These are phyloP conservation scores for Vairimorpha ceranae DNA, from an alignment of 371 early-diverging fungal genomes.

Conservation along the genomic window DNA sequence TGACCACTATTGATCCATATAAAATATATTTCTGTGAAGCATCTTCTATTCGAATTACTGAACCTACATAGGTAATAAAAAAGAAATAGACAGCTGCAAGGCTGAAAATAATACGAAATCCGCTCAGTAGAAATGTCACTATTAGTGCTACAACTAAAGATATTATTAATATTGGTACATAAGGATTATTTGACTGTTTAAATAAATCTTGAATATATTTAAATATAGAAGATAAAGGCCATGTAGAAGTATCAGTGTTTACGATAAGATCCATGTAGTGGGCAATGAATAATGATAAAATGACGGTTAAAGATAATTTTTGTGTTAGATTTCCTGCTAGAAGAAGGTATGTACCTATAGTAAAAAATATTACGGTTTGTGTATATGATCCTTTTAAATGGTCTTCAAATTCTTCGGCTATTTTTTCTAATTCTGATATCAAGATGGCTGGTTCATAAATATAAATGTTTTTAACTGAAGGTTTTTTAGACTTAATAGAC, in stretches of 20 bases:
- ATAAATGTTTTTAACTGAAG: no score
- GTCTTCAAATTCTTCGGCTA: no score
- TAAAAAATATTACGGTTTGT: no score
- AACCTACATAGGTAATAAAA: neutral
- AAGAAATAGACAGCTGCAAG: slow-evolving; percentile 5
- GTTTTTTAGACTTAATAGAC: no score
- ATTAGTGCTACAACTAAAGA: neutral
- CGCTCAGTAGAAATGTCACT: neutral
- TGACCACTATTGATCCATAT: neutral
- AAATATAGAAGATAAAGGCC: neutral
- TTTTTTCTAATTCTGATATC: no score
- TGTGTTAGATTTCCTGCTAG: neutral
- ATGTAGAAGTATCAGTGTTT: neutral
- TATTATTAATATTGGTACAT: neutral
- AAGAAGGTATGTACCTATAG: neutral
- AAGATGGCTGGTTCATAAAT: no score
- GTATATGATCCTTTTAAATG: no score
- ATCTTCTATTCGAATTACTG: neutral
- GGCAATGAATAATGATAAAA: neutral
- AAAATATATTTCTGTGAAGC: neutral
- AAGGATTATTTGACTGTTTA: neutral
- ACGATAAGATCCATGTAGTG: neutral
- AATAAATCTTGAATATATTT: neutral
- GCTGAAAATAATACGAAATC: neutral
- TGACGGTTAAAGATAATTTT: neutral